Conservation (phyloP, 352 stramenopile genomes). For the Phytophthora chlamydospora region DNA sequence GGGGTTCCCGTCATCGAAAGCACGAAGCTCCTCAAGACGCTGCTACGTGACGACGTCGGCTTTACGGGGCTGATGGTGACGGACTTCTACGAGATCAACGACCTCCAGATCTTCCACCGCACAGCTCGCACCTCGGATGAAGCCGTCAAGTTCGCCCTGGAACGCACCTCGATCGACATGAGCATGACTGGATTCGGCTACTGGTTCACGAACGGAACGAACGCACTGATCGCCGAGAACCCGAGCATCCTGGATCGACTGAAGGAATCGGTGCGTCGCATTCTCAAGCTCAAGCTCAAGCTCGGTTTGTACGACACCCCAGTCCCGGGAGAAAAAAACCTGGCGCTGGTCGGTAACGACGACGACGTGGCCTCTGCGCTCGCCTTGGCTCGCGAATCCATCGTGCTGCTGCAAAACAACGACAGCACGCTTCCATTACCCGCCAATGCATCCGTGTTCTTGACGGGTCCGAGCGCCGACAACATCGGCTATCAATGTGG, state of each 20-base stretch:
- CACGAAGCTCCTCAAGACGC: slow-evolving; percentile 52
- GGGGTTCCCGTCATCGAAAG: too few relatives aligned
- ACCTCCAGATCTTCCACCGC: too few relatives aligned
- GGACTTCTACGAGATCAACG: too few relatives aligned
- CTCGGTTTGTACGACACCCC: slow-evolving; percentile 61
- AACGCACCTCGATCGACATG: too few relatives aligned
- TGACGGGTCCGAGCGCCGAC: slow-evolving; percentile 55
- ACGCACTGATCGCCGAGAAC: slow-evolving; percentile 38
- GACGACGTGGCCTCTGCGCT: slow-evolving; percentile 49
- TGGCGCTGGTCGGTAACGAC: slow-evolving; percentile 40
- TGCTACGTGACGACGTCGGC: slow-evolving; percentile 56
- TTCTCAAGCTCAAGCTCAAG: slow-evolving; percentile 65
- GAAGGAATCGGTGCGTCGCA: slow-evolving; percentile 45
- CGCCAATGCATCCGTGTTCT: slow-evolving; percentile 35
- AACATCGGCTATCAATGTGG: slow-evolving; percentile 59
- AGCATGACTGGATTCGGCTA: too few relatives aligned
- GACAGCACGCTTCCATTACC: slow-evolving; percentile 45
- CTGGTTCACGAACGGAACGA: slow-evolving; percentile 52
- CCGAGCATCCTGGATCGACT: slow-evolving; percentile 44
- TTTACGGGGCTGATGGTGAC: too few relatives aligned
- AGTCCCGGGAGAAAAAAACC: slow-evolving; percentile 40
- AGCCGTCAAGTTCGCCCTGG: too few relatives aligned
- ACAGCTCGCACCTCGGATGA: too few relatives aligned
- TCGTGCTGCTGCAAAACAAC: too few relatives aligned
- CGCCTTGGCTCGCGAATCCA: slow-evolving; percentile 60